These are phyloP conservation scores for Melaleuca quinquenervia DNA, from an alignment of 345 rosid species.

Conservation along the genomic window DNA sequence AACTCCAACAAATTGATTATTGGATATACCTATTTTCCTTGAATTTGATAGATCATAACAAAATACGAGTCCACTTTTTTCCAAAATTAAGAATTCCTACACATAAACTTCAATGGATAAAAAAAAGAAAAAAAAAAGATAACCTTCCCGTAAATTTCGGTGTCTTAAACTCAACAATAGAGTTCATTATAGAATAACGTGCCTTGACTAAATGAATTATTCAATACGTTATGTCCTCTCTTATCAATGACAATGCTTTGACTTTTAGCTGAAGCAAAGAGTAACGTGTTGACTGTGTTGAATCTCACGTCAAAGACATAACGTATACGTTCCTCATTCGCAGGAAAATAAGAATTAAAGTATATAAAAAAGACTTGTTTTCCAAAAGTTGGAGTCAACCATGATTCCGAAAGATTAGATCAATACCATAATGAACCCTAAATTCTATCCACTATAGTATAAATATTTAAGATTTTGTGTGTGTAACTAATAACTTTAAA, in stretches of 20 bases:
- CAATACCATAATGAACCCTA: no score
- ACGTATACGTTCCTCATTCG: neutral
- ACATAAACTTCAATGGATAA: neutral
- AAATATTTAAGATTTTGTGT: no score
- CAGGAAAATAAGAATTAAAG: neutral
- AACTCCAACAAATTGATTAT: neutral
- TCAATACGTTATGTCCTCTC: neutral
- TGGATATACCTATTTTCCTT: neutral
- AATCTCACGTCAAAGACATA: neutral
- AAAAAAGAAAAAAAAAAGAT: no score
- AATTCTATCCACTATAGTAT: neutral
- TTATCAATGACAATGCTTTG: neutral
- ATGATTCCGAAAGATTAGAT: no score
- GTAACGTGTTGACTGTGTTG: neutral
- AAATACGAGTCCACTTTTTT: rapidly evolving
- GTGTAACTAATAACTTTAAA: no score
- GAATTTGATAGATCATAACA: neutral
- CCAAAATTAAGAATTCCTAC: neutral
- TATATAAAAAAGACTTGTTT: rapidly evolving
- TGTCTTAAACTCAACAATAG: neutral
- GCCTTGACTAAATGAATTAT: neutral
- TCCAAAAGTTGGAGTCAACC: neutral
- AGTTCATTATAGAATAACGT: rapidly evolving
- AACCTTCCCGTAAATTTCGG: rapidly evolving
- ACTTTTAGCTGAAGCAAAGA: neutral